Conservation (phyloP, 805 yeast species). For the Cyberlindnera bimundalis region DNA sequence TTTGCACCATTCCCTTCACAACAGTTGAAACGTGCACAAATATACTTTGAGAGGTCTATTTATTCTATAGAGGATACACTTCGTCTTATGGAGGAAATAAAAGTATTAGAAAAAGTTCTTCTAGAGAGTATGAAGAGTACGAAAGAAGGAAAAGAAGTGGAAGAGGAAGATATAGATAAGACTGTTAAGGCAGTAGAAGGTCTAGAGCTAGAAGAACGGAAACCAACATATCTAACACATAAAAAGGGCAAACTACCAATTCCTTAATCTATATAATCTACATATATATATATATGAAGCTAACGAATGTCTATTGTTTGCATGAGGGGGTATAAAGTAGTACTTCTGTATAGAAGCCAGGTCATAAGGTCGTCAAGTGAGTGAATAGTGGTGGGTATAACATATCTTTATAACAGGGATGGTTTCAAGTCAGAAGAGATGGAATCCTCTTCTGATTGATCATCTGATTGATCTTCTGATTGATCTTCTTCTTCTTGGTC, state of each 20-base stretch:
- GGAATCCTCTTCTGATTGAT: no score
- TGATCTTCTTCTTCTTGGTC: not conserved
- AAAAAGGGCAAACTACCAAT: not conserved
- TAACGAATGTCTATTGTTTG: conserved; percentile 2
- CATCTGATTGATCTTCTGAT: conserved; percentile 1
- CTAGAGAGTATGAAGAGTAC: no score
- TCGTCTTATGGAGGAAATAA: conserved; percentile 4
- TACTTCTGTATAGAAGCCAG: not conserved
- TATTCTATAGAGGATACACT: conserved; percentile 7
- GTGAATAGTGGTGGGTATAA: conserved; percentile 5
- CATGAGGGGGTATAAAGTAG: not conserved
- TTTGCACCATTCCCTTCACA: conserved; percentile 47
- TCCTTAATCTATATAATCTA: not conserved
- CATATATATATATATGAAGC: not conserved
- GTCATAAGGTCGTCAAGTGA: conserved; percentile 10
- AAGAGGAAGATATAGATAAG: no score
- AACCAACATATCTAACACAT: not conserved
- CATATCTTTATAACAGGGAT: no score
- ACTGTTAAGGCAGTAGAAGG: not conserved
- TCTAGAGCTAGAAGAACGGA: not conserved
- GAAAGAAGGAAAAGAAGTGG: no score
- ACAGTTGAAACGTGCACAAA: conserved; percentile 38
- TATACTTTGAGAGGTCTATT: conserved; percentile 34
- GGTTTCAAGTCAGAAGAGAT: no score
- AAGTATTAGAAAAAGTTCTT: not conserved